Conservation (phyloP, 2,329 filamentous ascomycete genomes). For the Fusarium bulbicola region DNA sequence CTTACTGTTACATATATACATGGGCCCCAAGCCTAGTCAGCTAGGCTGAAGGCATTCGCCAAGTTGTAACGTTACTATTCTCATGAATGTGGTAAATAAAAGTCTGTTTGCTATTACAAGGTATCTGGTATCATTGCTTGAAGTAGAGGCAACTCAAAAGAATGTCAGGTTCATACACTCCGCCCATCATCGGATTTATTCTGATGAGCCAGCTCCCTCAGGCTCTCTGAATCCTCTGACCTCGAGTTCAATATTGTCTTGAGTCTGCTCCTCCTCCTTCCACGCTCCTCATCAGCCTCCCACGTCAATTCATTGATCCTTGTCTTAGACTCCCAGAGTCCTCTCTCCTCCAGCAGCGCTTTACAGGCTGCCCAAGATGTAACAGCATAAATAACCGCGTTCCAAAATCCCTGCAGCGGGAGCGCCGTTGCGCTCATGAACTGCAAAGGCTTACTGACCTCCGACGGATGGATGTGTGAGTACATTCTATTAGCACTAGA, state of each 20-base stretch:
- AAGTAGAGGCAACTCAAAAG: rapidly evolving
- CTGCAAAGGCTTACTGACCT: background rate
- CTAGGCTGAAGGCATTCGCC: background rate
- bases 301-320: background rate
- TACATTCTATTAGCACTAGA: slow-evolving; percentile 5
- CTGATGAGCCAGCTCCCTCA: background rate
- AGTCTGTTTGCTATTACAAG: background rate
- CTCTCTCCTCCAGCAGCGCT: background rate
- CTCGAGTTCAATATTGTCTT: background rate
- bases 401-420: background rate
- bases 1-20: rapidly evolving
- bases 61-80: rapidly evolving
- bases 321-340: background rate
- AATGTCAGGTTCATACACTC: background rate
- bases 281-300: background rate
- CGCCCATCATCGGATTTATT: background rate
- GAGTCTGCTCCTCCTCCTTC: background rate
- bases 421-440: background rate
- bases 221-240: background rate
- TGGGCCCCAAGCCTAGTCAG: rapidly evolving
- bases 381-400: background rate
- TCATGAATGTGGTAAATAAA: rapidly evolving
- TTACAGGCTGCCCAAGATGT: background rate
- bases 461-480: background rate
- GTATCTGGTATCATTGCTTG: background rate